phyloP scores from a whole-genome alignment of 495 filamentous ascomycete genomes.

The Aspergillus sparsus region DNA sequence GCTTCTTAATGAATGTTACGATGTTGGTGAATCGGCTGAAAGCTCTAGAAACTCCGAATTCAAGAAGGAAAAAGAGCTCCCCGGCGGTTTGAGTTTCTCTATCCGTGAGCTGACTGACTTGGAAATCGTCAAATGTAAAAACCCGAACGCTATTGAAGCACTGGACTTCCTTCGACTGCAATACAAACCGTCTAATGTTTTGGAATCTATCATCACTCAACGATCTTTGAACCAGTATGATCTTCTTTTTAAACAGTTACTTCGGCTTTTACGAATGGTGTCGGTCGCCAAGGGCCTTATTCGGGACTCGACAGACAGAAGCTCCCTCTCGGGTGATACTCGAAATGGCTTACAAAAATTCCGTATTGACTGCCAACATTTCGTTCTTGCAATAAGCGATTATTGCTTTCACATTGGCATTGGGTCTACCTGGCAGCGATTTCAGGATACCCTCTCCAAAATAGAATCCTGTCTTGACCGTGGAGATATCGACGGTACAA shows the following conservation, averaged over 20 bases:
- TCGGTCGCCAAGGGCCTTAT: conserved; percentile 73
- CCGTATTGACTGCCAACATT: conserved; percentile 73
- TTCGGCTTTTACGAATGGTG: conserved; percentile 77
- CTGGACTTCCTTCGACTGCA: conserved; percentile 87
- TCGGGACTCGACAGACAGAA: conserved; percentile 54
- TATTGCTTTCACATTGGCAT: conserved; percentile 82
- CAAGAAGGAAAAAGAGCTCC: conserved; percentile 56
- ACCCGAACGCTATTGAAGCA: conserved; percentile 78
- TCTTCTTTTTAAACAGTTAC: conserved; percentile 72
- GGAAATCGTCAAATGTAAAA: conserved; percentile 76
- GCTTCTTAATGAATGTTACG: conserved; percentile 74
- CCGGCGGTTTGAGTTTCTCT: conserved; percentile 81
- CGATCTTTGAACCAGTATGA: conserved; percentile 76
- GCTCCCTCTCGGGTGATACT: conserved; percentile 37
- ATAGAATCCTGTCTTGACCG: conserved; percentile 60
- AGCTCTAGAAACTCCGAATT: conserved; percentile 25
- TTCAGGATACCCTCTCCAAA: conserved; percentile 62
- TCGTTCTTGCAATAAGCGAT: conserved; percentile 63
- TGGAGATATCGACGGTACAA: conserved; percentile 46
- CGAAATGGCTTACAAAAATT: conserved; percentile 61
- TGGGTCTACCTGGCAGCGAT: conserved; percentile 65
- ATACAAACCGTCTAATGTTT: conserved; percentile 73
- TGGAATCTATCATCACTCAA: conserved; percentile 72
- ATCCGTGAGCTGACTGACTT: conserved; percentile 75
- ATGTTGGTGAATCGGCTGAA: conserved; percentile 29